Percentiles rank a stretch among this genome's conserved stretches.
phyloP scores from a whole-genome alignment of 1,284 basidiomycete genomes.

The Wolfiporia cocos region DNA sequence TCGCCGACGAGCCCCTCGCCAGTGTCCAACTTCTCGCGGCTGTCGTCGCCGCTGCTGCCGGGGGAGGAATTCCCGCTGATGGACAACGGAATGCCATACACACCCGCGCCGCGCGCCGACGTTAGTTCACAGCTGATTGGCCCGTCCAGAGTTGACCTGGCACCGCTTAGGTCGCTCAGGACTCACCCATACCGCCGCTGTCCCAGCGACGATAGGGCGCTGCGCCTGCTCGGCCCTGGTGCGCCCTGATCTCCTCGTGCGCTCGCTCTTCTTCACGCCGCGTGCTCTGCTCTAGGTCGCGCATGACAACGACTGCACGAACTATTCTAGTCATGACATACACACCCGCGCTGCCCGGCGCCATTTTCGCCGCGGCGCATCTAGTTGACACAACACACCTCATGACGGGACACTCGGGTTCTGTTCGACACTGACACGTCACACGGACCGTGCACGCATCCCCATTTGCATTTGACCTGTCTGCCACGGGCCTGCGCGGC shows the following conservation, averaged over 20 bases:
- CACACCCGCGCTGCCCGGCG: no score
- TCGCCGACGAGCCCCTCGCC: conserved; percentile 3
- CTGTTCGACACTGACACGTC: no score
- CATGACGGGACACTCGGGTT: no score
- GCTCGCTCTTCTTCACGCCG: not conserved
- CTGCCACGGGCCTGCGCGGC: no score
- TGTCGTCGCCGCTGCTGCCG: conserved; percentile 6
- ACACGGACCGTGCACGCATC: no score
- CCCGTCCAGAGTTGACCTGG: conserved; percentile 30
- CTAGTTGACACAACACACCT: no score
- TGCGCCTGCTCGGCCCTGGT: conserved; percentile 39
- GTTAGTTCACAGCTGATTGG: conserved; percentile 6
- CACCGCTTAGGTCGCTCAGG: conserved; percentile 49
- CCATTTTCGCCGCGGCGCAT: no score
- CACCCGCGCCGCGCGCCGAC: conserved; percentile 15
- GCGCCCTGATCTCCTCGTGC: conserved; percentile 10
- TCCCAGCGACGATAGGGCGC: conserved; percentile 54
- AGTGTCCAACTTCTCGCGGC: conserved; percentile 10
- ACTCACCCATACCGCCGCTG: conserved; percentile 53
- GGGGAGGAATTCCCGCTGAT: conserved; percentile 13
- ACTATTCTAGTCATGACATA: no score
- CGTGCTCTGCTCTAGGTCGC: no score
- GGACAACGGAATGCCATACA: conserved; percentile 18
- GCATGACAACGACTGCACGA: no score
- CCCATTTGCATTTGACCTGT: no score